These are phyloP conservation scores for Panellus pusillus DNA, from an alignment of 768 basidiomycete species.

Conservation along the genomic window DNA sequence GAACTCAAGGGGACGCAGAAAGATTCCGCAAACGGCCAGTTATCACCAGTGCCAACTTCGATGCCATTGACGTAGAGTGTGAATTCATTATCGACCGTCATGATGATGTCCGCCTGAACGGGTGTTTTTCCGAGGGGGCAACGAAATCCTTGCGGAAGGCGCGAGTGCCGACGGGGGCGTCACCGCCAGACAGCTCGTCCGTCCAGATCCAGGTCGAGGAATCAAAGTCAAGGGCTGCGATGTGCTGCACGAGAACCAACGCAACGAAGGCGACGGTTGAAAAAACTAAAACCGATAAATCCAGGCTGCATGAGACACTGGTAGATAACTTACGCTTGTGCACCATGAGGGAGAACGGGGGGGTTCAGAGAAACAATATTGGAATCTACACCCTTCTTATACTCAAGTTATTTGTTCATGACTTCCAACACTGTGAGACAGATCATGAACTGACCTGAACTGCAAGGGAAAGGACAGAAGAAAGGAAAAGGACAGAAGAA, in stretches of 20 bases:
- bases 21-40: slow-evolving; percentile 23
- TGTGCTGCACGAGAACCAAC: slow-evolving; percentile 14
- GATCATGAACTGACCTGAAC: too few species aligned
- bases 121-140: slow-evolving; percentile 27
- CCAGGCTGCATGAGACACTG: background rate
- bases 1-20: slow-evolving; percentile 31
- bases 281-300: background rate
- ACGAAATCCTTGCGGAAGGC: slow-evolving; percentile 29
- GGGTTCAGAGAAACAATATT: too few species aligned
- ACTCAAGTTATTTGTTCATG: too few species aligned
- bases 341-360: background rate
- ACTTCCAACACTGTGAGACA: too few species aligned
- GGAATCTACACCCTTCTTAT: too few species aligned
- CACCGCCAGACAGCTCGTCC: slow-evolving; percentile 17
- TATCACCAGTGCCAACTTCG: slow-evolving; percentile 26
- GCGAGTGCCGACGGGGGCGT: slow-evolving; percentile 26
- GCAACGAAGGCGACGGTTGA: slow-evolving; percentile 9
- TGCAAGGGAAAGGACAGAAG: too few species aligned
- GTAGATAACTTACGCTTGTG: slow-evolving; percentile 1
- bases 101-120: slow-evolving; percentile 31
- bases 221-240: too few species aligned
- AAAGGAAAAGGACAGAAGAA: too few species aligned
- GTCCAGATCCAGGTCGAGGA: slow-evolving; percentile 39
- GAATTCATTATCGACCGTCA: slow-evolving; percentile 31
- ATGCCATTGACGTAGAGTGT: too few species aligned